phyloP scores from a whole-genome alignment of 148 eudicot genomes.

The Amaranthus cruentus region DNA sequence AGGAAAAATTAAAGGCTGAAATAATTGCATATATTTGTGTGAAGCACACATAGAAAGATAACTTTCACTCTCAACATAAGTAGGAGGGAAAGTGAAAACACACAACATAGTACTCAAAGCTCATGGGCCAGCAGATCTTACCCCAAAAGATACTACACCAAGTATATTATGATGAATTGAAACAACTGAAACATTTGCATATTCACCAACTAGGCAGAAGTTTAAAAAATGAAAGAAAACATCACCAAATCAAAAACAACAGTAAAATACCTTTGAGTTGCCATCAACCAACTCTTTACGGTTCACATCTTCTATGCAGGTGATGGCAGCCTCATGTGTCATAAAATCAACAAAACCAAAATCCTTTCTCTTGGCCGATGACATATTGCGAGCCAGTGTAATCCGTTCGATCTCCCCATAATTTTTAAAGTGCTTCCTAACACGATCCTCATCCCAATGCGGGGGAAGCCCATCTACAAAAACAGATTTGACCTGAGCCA shows the following conservation, averaged over 20 bases:
- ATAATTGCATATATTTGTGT: neutral
- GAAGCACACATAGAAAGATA: neutral
- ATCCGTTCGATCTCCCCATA: slow-evolving; percentile 77
- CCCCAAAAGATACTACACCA: no score
- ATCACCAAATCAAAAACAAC: neutral
- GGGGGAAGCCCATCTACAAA: slow-evolving; percentile 84
- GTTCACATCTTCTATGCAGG: slow-evolving; percentile 73
- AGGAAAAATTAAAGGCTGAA: neutral
- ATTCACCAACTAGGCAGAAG: neutral
- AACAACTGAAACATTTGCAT: neutral
- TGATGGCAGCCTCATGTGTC: slow-evolving; percentile 76
- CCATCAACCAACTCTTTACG: slow-evolving; percentile 57
- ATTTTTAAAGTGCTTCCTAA: slow-evolving; percentile 50
- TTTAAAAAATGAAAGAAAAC: neutral
- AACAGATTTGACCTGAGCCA: slow-evolving; percentile 87
- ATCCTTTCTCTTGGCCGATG: slow-evolving; percentile 82
- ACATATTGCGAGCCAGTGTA: slow-evolving; percentile 70
- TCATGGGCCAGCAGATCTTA: no score
- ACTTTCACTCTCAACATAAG: neutral
- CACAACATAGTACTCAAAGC: no score
- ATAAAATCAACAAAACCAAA: slow-evolving; percentile 85
- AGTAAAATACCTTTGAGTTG: slow-evolving; percentile 49
- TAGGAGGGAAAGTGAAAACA: no score
- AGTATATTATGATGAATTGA: no score
- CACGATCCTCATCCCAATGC: slow-evolving; percentile 77